These are phyloP conservation scores for Lachancea nothofagi DNA, from an alignment of 805 yeast genomes.

Conservation along the genomic window DNA sequence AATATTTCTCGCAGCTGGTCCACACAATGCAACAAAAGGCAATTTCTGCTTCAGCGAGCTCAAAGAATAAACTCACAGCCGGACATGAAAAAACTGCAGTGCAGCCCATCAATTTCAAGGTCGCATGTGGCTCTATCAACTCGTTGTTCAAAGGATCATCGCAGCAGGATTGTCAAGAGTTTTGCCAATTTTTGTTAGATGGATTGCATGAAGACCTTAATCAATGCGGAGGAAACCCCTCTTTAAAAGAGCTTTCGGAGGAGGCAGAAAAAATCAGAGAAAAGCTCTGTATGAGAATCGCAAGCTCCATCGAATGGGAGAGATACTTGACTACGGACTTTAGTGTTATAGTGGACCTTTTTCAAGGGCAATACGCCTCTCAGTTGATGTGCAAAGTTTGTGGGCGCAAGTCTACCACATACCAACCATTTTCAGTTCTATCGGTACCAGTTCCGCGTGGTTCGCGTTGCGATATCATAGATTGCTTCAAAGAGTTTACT, in stretches of 20 bases:
- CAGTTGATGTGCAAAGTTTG: conserved; percentile 70
- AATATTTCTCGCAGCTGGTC: conserved; percentile 56
- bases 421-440: conserved; percentile 72
- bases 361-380: conserved; percentile 88
- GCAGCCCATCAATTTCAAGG: conserved; percentile 61
- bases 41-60: not conserved
- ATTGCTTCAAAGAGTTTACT: conserved; percentile 74
- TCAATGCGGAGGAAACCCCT: conserved; percentile 50
- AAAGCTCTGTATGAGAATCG: conserved; percentile 64
- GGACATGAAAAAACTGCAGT: conserved; percentile 38
- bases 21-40: conserved; percentile 45
- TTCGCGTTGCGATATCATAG: conserved; percentile 39
- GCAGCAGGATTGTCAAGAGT: conserved; percentile 94
- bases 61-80: not conserved
- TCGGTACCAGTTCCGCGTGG: conserved; percentile 71
- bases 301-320: conserved; percentile 90
- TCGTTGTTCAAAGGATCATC: conserved; percentile 72
- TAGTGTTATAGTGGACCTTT: conserved; percentile 72
- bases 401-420: conserved; percentile 74
- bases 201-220: conserved; percentile 90
- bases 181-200: conserved; percentile 79
- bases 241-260: conserved; percentile 54
- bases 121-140: conserved; percentile 61
- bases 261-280: conserved; percentile 74
- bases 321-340: conserved; percentile 72